These are phyloP conservation scores for Exophiala spinifera DNA, from an alignment of 2,329 filamentous ascomycete genomes.

Conservation along the genomic window DNA sequence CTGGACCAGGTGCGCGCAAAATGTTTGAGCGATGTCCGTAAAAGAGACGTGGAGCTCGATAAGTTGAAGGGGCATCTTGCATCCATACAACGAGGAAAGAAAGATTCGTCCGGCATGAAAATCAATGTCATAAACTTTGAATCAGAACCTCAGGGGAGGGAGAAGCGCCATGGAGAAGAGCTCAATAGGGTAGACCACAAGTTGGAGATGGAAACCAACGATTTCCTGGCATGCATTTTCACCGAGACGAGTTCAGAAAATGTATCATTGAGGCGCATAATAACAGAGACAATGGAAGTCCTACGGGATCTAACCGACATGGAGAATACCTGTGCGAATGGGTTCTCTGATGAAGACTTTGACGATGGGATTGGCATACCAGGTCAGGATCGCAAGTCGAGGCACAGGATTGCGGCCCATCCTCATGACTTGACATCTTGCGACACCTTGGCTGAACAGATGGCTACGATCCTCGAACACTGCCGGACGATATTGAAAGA, in stretches of 20 bases:
- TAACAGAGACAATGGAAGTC: constrained; percentile 67
- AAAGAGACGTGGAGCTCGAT: constrained; percentile 84
- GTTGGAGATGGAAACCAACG: constrained; percentile 81
- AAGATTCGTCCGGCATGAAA: constrained; percentile 46
- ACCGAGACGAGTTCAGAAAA: constrained; percentile 78
- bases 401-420: constrained; percentile 3
- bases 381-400: constrained; percentile 28
- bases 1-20: constrained; percentile 80
- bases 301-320: constrained; percentile 61
- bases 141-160: constrained; percentile 32
- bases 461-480: constrained; percentile 75
- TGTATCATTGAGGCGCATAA: constrained; percentile 70
- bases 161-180: constrained; percentile 38
- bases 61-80: constrained; percentile 81
- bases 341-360: constrained; percentile 18
- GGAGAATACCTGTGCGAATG: constrained; percentile 32
- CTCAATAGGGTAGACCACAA: constrained; percentile 61
- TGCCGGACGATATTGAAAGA: constrained; percentile 84
- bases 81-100: constrained; percentile 61
- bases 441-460: constrained; percentile 66
- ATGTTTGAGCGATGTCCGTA: constrained; percentile 86
- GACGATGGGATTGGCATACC: constrained; percentile 29
- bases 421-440: constrained; percentile 52
- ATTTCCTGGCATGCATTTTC: constrained; percentile 74
- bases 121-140: constrained; percentile 47